Conservation (phyloP, 2,329 filamentous ascomycete species). For the Arthrinium puccinioides region DNA sequence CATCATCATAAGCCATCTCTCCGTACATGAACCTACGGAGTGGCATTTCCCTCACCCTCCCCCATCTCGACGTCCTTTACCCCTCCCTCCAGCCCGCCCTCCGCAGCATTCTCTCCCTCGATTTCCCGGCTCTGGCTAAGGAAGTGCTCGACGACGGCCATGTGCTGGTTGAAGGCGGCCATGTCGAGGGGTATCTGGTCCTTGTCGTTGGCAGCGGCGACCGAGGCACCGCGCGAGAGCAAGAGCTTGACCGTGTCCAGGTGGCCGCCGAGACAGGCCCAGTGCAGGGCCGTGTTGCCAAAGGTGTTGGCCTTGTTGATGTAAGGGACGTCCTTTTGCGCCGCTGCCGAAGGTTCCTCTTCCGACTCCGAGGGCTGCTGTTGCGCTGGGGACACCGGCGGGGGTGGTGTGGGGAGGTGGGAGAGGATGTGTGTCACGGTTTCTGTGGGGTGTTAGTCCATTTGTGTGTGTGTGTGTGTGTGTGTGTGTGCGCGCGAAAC, state of each 20-base stretch:
- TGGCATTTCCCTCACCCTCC: slow-evolving; percentile 6
- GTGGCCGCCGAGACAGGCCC: slow-evolving; percentile 87
- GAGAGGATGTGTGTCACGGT: slow-evolving; percentile 40
- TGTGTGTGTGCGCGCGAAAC: background rate
- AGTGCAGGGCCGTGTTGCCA: slow-evolving; percentile 89
- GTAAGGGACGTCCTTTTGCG: slow-evolving; percentile 27
- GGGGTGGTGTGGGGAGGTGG: slow-evolving; percentile 22
- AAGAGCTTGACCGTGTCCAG: slow-evolving; percentile 72
- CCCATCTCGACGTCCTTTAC: slow-evolving; percentile 23
- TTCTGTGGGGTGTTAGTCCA: slow-evolving; percentile 16
- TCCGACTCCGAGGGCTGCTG: slow-evolving; percentile 8
- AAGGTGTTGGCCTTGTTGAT: slow-evolving; percentile 68
- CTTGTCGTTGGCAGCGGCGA: slow-evolving; percentile 71
- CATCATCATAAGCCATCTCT: too few relatives aligned
- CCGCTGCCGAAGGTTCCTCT: background rate
- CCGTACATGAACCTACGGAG: too few relatives aligned
- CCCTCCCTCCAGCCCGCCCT: slow-evolving; percentile 30
- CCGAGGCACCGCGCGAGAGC: slow-evolving; percentile 68
- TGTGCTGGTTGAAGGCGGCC: slow-evolving; percentile 63
- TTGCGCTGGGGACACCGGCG: slow-evolving; percentile 10
- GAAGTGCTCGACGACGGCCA: slow-evolving; percentile 56
- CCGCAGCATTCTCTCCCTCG: slow-evolving; percentile 39
- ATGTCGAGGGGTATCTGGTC: slow-evolving; percentile 76
- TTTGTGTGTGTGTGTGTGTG: background rate
- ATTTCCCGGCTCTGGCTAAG: slow-evolving; percentile 38